Evolutionary conservation across 768 basidiomycete genomes (phyloP).

Genomic region (Hericium erinaceus): DNA sequence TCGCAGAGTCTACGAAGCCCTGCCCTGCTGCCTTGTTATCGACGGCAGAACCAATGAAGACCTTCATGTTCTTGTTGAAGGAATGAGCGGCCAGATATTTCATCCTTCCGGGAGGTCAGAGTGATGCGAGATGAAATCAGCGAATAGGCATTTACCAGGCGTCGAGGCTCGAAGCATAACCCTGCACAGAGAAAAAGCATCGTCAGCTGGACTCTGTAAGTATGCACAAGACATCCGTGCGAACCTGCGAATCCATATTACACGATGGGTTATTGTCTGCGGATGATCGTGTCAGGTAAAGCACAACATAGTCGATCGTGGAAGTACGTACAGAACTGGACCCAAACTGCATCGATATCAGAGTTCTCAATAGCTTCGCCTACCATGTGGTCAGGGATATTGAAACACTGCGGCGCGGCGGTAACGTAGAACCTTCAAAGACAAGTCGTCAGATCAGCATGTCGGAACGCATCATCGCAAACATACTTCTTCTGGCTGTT

Average conservation of each 20-base stretch:
- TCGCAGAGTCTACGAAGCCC: neutral
- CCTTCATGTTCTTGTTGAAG: neutral
- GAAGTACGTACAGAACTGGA: constrained; percentile 36
- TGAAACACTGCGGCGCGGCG: neutral
- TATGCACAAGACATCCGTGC: neutral
- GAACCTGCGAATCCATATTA: neutral
- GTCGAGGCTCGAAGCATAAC: neutral
- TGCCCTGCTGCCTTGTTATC: neutral
- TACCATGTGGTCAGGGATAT: constrained; percentile 25
- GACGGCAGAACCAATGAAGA: neutral
- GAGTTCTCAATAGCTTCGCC: constrained; percentile 24
- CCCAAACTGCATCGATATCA: constrained; percentile 29
- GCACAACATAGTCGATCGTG: neutral
- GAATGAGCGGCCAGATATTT: neutral
- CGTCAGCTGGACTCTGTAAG: neutral
- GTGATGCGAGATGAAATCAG: neutral
- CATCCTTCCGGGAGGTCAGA: neutral
- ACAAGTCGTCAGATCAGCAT: too few species aligned
- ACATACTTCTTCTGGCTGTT: constrained; percentile 28
- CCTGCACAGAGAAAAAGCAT: neutral
- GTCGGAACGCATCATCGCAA: constrained; percentile 4
- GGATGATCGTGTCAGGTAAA: neutral
- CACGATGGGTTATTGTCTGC: neutral
- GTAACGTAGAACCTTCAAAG: neutral
- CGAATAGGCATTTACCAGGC: neutral